Evolutionary conservation across 2,329 filamentous ascomycete species (phyloP).

Genomic region (Apiospora hydei): DNA sequence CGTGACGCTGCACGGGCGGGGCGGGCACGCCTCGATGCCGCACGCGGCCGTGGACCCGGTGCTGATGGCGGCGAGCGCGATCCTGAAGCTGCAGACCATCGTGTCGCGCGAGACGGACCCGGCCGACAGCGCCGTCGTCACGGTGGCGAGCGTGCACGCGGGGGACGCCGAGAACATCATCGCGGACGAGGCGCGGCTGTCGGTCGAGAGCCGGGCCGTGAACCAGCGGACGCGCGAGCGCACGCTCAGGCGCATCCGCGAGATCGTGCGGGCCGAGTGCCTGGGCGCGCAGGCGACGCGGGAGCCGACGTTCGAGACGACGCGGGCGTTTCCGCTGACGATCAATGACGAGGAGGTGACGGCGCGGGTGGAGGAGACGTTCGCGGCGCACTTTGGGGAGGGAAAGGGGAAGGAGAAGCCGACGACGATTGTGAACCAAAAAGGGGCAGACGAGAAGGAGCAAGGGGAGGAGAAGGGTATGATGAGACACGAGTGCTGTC

Average conservation of each 20-base stretch:
- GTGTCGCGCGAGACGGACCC: conserved; percentile 14
- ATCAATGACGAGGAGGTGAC: background rate
- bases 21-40: conserved; percentile 17
- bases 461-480: background rate
- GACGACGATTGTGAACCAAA: background rate
- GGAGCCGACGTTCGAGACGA: background rate
- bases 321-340: conserved; percentile 20
- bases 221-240: conserved; percentile 13
- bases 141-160: conserved; percentile 16
- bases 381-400: conserved; percentile 23
- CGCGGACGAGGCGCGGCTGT: conserved; percentile 2
- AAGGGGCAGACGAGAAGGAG: background rate
- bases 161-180: conserved; percentile 23
- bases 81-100: conserved; percentile 7
- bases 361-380: conserved; percentile 23
- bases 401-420: background rate
- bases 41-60: conserved; percentile 7
- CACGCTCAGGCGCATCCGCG: background rate
- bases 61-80: background rate
- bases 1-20: conserved; percentile 6
- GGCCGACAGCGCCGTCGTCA: conserved; percentile 19
- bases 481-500: background rate
- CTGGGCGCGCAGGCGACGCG: background rate
- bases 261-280: conserved; percentile 11
- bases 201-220: conserved; percentile 2